A percentile compares a stretch with the other conserved stretches of the same genome.
phyloP scores from a whole-genome alignment of 1,284 basidiomycete species.

The Ustilago vetiveriae region DNA sequence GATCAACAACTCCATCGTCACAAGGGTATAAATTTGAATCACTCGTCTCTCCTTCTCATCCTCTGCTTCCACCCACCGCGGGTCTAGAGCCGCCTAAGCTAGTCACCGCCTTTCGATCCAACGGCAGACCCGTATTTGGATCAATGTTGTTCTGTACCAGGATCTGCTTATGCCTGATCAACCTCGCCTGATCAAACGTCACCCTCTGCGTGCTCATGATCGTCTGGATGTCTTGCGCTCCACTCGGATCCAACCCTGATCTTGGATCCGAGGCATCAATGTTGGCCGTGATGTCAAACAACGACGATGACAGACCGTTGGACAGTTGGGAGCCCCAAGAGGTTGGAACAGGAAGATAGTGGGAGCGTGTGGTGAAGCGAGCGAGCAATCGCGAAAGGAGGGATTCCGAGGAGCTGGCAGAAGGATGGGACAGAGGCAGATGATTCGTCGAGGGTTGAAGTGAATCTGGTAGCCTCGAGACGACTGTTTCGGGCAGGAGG shows the following conservation, averaged over 20 bases:
- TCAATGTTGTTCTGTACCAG: constrained; percentile 59
- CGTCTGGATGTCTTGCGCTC: constrained; percentile 53
- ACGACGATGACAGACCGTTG: constrained; percentile 46
- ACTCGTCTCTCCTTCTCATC: too few relatives aligned
- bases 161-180: constrained; percentile 57
- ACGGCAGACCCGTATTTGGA: constrained; percentile 59
- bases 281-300: constrained; percentile 63
- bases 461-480: constrained; percentile 8
- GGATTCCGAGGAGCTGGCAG: neutral
- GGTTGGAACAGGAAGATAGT: constrained; percentile 14
- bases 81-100: constrained; percentile 25
- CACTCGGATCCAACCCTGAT: constrained; percentile 53
- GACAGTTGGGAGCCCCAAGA: constrained; percentile 47
- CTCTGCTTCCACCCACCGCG: too few relatives aligned
- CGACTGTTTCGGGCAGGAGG: constrained; percentile 22
- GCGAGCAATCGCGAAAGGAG: constrained; percentile 1
- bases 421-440: neutral
- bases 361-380: neutral
- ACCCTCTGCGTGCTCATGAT: constrained; percentile 57
- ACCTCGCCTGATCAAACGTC: constrained; percentile 60
- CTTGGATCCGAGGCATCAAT: constrained; percentile 51
- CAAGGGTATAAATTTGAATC: too few relatives aligned
- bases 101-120: constrained; percentile 63
- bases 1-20: too few relatives aligned
- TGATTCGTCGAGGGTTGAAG: constrained; percentile 6